Evolutionary conservation across 176 grass and related monocot genomes (phyloP).

Genomic region (Eleusine indica): DNA sequence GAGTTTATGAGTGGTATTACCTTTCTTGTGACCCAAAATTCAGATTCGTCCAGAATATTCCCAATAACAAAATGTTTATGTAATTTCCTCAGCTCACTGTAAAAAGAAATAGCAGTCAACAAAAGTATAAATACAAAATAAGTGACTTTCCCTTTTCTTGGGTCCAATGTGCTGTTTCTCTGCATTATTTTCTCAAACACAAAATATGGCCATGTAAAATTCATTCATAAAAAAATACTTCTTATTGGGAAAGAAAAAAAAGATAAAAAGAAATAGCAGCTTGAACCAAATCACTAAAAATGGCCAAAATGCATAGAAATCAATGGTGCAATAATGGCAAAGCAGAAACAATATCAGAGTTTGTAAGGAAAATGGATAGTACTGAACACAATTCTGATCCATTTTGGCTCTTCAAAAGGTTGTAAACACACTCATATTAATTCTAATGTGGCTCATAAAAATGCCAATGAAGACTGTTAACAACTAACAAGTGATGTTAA

Average conservation of each 20-base stretch:
- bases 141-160: neutral
- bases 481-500: neutral
- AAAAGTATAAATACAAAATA: constrained; percentile 1
- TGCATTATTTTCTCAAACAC: neutral
- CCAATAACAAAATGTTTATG: constrained; percentile 91
- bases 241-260: neutral
- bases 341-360: neutral
- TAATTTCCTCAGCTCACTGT: constrained; percentile 85
- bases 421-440: too few relatives aligned
- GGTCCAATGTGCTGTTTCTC: neutral
- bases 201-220: constrained; percentile 6
- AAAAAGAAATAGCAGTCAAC: constrained; percentile 33
- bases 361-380: too few relatives aligned
- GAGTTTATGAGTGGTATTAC: constrained; percentile 41
- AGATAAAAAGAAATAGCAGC: neutral
- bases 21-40: constrained; percentile 98
- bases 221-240: neutral
- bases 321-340: neutral
- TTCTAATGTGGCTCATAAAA: neutral
- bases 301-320: neutral
- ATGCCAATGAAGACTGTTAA: neutral
- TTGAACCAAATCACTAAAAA: neutral
- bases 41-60: constrained; percentile 74
- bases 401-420: too few relatives aligned
- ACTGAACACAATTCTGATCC: neutral